These are phyloP conservation scores for Nothopassalora personata DNA, from an alignment of 2,329 filamentous ascomycete genomes.

Conservation along the genomic window DNA sequence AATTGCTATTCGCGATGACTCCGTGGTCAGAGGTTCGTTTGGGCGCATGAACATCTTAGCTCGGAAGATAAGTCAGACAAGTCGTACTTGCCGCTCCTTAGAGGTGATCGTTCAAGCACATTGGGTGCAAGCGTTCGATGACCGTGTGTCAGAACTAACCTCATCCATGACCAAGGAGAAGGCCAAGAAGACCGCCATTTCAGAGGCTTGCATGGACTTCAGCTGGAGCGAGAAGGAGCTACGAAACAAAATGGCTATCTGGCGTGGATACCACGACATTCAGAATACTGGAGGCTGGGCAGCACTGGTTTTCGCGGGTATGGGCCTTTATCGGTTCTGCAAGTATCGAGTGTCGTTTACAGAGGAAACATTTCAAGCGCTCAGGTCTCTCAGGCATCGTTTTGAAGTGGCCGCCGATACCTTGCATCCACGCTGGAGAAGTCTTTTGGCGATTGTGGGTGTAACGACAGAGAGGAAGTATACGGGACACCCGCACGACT, in stretches of 20 bases:
- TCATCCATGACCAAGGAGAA: conserved; percentile 32
- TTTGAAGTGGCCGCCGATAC: conserved; percentile 36
- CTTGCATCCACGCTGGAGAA: conserved; percentile 42
- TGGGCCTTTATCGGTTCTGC: conserved; percentile 56
- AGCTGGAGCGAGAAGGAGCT: conserved; percentile 55
- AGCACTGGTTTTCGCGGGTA: conserved; percentile 52
- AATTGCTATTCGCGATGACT: conserved; percentile 16
- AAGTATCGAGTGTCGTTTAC: conserved; percentile 54
- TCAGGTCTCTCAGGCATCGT: conserved; percentile 42
- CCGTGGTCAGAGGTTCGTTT: conserved; percentile 29
- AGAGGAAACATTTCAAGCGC: conserved; percentile 45
- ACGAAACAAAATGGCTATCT: conserved; percentile 50
- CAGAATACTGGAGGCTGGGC: conserved; percentile 54
- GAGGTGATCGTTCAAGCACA: conserved; percentile 55
- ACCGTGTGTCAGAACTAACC: conserved; percentile 43
- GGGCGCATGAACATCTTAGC: conserved; percentile 42
- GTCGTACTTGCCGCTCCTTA: conserved; percentile 51
- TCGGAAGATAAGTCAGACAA: conserved; percentile 45
- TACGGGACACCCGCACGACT: conserved; percentile 48
- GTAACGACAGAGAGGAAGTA: conserved; percentile 39
- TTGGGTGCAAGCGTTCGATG: conserved; percentile 53
- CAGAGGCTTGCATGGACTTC: conserved; percentile 51
- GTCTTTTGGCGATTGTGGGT: conserved; percentile 45
- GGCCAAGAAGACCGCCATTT: conserved; percentile 48
- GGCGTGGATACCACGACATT: conserved; percentile 56